Conservation (phyloP, 1,284 basidiomycete genomes). For the Pseudozyma tsukubaensis region DNA sequence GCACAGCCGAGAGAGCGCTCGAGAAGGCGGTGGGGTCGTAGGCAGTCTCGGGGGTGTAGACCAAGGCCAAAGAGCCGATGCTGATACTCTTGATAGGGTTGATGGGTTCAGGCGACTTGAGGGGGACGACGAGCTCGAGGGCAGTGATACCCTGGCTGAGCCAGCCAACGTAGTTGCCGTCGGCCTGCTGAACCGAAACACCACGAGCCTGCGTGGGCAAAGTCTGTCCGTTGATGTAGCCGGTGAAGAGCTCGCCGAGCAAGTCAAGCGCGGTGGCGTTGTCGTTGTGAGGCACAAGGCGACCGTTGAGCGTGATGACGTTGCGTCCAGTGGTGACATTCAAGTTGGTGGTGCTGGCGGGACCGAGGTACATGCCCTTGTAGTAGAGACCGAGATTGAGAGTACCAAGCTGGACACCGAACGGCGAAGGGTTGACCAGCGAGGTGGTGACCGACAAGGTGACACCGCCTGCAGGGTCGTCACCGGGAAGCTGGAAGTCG, state of each 20-base stretch:
- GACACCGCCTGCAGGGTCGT: slow-evolving; percentile 78
- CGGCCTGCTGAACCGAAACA: slow-evolving; percentile 73
- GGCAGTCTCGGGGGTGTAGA: slow-evolving; percentile 74
- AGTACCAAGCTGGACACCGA: slow-evolving; percentile 78
- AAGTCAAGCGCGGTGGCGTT: slow-evolving; percentile 72
- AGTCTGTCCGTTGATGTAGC: slow-evolving; percentile 77
- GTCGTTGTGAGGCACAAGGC: slow-evolving; percentile 74
- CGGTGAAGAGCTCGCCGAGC: slow-evolving; percentile 78
- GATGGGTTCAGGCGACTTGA: slow-evolving; percentile 74
- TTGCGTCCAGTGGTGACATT: slow-evolving; percentile 72
- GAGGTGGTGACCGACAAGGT: slow-evolving; percentile 75
- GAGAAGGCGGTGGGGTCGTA: slow-evolving; percentile 76
- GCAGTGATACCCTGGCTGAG: slow-evolving; percentile 76
- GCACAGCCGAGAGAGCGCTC: slow-evolving; percentile 74
- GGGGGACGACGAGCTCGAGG: slow-evolving; percentile 75
- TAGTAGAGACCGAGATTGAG: slow-evolving; percentile 78
- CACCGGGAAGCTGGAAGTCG: slow-evolving; percentile 79
- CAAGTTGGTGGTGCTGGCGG: slow-evolving; percentile 70
- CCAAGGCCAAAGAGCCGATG: slow-evolving; percentile 76
- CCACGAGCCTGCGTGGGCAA: slow-evolving; percentile 77
- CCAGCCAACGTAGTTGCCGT: slow-evolving; percentile 76
- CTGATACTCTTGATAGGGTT: slow-evolving; percentile 78
- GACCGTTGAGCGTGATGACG: slow-evolving; percentile 76
- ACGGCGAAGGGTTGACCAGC: slow-evolving; percentile 79
- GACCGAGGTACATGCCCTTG: slow-evolving; percentile 75